Evolutionary conservation across 805 yeast genomes (phyloP), one percentile per base, ranked within the genome.

Genomic region (Alloascoidea hylecoeti): DNA sequence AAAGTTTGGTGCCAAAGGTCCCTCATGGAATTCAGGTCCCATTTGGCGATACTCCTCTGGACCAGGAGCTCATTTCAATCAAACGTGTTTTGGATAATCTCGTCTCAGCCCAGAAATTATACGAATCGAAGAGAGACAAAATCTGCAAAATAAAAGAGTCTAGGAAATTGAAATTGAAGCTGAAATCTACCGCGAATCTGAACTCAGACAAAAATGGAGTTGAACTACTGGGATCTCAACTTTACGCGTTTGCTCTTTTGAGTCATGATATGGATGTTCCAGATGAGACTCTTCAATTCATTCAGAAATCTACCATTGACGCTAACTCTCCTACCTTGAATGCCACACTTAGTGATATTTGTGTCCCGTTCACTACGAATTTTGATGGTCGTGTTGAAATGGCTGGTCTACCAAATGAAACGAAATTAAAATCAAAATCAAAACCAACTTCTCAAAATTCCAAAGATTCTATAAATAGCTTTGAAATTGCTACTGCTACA

Each of bases 231-330:
- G 30, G 30, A 9, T 23, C 35, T n/a, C 38, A 17, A 16, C 16
- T 19, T 6, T 5, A 17, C 30, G 35, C 35, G 15, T 19, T 14
- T 14, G 6, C n/a, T 5, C 35, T 19, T 15, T 4, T 35, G 15
- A 4, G 35, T 15, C 35, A 35, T 35, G 35, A 17, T 15, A 14
- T 35, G 13, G 35, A 19, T 15, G n/a, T 35, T 5, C 35, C 35
- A 23, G 30, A 23, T 9, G n/a, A n/a, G 9, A 23, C n/a, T 23
- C n/a, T n/a, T n/a, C n/a, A n/a, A n/a, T n/a, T n/a, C n/a, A n/a
- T n/a, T n/a, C n/a, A n/a, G n/a, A n/a, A n/a, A n/a, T 23, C 30
- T 23, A 9, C n/a, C 9, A 23, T 23, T 9, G 30, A 9, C n/a
- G 30, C 30, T n/a, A n/a, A 23, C 9, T 9, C 13, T 23, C 13